Evolutionary conservation across 352 stramenopile species (phyloP), one percentile per base, ranked within the genome.

Genomic region (Phytophthora pseudosyringae): DNA sequence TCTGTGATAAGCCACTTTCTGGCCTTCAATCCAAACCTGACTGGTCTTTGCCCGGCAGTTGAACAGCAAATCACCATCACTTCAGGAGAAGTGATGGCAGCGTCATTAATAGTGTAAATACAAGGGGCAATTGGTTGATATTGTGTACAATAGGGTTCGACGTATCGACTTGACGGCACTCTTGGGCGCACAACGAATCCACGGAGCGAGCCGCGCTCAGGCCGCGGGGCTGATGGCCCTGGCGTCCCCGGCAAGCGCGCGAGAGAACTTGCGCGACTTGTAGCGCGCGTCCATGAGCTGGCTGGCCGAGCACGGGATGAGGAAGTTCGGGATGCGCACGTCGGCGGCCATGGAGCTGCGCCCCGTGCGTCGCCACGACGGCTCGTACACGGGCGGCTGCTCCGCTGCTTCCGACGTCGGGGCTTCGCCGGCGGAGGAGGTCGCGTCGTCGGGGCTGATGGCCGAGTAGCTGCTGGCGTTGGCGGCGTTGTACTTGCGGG

Each of bases 281-380:
- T 88, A 88, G 53, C 71, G 76, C n/a, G 54, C 64, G 63, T 88
- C 78, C 76, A 88, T 88, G n/a, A 88, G 59, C 39, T 78, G 58
- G 43, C 70, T 69, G 53, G 67, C 76, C 25, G 78, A 88, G 59
- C 74, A 76, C 40, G 78, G 78, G 57, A 88, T 88, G 31, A 88
- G 72, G 66, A 88, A 88, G 53, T 51, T 68, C 39, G 78, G 78
- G 64, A 88, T 88, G 44, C 60, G 73, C 32, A 88, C 79, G 46
- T 81, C 71, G 18, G 67, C 54, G 16, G 67, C 51, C 63, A 75
- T 75, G 63, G 63, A 75, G 47, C 67, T 64, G 35, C 52, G 57
- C 2, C 67, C 67, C 1, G 62, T 68, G 32, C 55, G 54, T 33
- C 35, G 56, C 55, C 57, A 75, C 46, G 62, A 69, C 8, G 63